Evolutionary conservation across 495 filamentous ascomycete species (phyloP).

Genomic region (Apiosordaria backusii): DNA sequence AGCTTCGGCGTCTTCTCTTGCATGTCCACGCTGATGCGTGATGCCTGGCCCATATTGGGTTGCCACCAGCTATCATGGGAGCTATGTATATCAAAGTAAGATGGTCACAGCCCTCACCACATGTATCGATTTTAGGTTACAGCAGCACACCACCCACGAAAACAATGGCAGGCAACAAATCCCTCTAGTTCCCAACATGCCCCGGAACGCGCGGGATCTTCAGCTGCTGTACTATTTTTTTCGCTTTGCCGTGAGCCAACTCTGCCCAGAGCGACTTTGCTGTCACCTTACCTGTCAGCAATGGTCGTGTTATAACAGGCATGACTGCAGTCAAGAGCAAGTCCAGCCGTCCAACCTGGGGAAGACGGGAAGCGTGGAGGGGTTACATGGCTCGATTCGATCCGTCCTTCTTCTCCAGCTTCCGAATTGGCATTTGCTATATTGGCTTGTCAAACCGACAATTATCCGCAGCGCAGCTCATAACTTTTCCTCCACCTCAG

Average conservation of each 20-base stretch:
- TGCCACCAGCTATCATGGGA: background rate
- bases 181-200: background rate
- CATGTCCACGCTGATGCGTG: constrained; percentile 12
- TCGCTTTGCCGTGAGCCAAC: background rate
- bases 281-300: background rate
- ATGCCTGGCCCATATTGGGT: constrained; percentile 1
- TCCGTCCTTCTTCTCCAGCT: constrained; percentile 24
- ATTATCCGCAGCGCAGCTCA: constrained; percentile 23
- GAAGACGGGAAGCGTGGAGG: background rate
- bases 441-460: constrained; percentile 25
- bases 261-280: background rate
- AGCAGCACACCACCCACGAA: background rate
- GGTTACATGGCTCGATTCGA: constrained; percentile 34
- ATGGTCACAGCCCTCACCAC: background rate
- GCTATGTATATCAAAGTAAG: background rate
- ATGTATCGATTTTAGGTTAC: background rate
- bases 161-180: background rate
- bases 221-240: background rate
- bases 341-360: background rate
- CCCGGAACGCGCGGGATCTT: background rate
- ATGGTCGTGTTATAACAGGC: background rate
- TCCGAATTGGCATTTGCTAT: constrained; percentile 27
- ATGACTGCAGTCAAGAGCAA: background rate
- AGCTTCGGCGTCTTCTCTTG: constrained; percentile 22
- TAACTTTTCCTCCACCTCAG: constrained; percentile 2